Base-by-base conservation (phyloP, 2,329 filamentous ascomycete genomes). In the Cordyceps fumosorosea region DNA sequence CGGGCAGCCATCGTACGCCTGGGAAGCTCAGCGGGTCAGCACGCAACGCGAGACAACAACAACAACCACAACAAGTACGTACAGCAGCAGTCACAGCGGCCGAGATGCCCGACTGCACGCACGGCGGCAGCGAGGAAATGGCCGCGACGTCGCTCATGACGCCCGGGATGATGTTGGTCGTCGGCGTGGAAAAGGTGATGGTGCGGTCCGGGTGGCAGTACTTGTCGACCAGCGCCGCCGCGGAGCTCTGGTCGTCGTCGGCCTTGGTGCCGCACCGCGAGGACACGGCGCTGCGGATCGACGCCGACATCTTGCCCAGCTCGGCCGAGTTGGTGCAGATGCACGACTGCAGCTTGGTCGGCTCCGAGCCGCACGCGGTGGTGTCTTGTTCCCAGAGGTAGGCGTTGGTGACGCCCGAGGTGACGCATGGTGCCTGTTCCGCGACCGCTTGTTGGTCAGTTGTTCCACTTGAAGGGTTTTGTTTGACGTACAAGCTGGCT, bases 251-350 rank as follows among this genome's bases (percentile, higher is more conserved):
- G 65, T 80, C 78, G 6, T 78, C 76, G n/a, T 72, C 76, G 16
- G 78, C 79, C 1, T 75, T 75, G 3, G 67, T 68, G 42, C 77
- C 77, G 59, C 79, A 81, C 3, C 72, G 74, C 7, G 61, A 64
- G 5, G 76, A 76, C 14, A 81, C 67, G 11, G 56, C 65, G 3
- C 69, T 68, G 16, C 70, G 68, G 56, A 80, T 67, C 3, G 74
- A 71, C 5, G 67, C 70, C 8, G 51, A 29, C 44, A 63, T 51
- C 42, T 56, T 53, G 45, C 18, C 24, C 3, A 72, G 69, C 65
- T 77, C 76, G 61, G 72, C 73, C 67, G 74, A 73, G 66, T 80
- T 78, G 20, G 75, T 76, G 69, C 79, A 81, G n/a, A 80, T 71
- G 62, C 80, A 82, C 5, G 74, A 76, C 66, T 80, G 78, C 8